Evolutionary conservation across 179 eudicot species (phyloP).

Genomic region (Patellifolia procumbens): DNA sequence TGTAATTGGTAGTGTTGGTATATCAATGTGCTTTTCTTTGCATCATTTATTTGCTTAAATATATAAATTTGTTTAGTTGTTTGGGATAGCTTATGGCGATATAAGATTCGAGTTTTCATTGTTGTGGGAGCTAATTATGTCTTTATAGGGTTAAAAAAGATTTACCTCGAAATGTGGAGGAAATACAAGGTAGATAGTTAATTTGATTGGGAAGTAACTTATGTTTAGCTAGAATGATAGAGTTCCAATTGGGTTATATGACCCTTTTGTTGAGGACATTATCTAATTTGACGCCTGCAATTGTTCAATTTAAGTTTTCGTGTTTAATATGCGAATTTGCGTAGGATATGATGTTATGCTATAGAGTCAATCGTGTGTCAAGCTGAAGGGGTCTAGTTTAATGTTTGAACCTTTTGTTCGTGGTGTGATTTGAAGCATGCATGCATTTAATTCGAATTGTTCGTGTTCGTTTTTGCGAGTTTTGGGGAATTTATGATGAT

Average conservation of each 20-base stretch:
- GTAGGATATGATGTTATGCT: not conserved
- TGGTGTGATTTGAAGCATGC: not conserved
- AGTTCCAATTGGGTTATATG: not conserved
- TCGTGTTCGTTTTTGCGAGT: not conserved
- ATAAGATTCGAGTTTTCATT: not conserved
- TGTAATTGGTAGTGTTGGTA: no score
- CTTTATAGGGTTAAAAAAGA: not conserved
- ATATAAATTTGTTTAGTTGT: not conserved
- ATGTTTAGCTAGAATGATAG: not conserved
- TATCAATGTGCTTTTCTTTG: no score
- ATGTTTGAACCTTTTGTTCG: not conserved
- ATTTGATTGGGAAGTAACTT: no score
- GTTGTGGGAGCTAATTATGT: not conserved
- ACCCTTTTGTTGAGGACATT: not conserved
- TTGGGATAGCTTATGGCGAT: not conserved
- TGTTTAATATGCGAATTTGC: not conserved
- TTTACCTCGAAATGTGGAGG: not conserved
- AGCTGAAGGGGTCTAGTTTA: not conserved
- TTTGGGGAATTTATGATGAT: not conserved
- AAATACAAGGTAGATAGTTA: no score
- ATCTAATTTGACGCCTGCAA: not conserved
- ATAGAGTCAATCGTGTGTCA: not conserved
- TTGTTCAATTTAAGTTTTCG: not conserved
- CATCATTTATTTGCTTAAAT: not conserved
- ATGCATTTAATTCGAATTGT: not conserved